Conservation (phyloP, 2,329 filamentous ascomycete species). For the Pseudogymnoascus sp. region DNA sequence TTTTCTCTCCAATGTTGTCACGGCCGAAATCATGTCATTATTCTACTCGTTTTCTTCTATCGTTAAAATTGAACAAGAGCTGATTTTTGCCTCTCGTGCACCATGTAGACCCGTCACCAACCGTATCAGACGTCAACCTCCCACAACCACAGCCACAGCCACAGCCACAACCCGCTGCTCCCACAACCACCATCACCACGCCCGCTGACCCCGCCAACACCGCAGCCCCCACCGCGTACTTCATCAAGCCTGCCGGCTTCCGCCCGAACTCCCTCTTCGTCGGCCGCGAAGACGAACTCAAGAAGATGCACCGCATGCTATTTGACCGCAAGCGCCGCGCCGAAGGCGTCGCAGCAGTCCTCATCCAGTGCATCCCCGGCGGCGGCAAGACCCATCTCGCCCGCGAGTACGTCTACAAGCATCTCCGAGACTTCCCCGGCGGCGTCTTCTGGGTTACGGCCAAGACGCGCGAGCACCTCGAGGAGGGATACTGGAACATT, state of each 20-base stretch:
- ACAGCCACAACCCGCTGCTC: too few relatives aligned
- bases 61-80: slow-evolving; percentile 19
- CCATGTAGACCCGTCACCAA: slow-evolving; percentile 25
- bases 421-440: slow-evolving; percentile 51
- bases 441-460: slow-evolving; percentile 64
- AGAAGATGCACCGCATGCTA: slow-evolving; percentile 49
- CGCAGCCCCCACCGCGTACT: slow-evolving; percentile 20
- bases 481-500: slow-evolving; percentile 58
- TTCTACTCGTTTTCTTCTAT: slow-evolving; percentile 12
- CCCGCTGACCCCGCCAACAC: slow-evolving; percentile 11
- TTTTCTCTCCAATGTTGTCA: too few relatives aligned
- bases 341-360: slow-evolving; percentile 52
- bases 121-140: slow-evolving; percentile 22
- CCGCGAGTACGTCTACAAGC: slow-evolving; percentile 56
- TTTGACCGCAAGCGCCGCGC: slow-evolving; percentile 47
- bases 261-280: slow-evolving; percentile 56
- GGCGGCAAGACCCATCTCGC: slow-evolving; percentile 63
- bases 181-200: too few relatives aligned
- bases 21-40: not conserved
- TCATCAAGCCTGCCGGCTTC: slow-evolving; percentile 46
- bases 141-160: slow-evolving; percentile 18
- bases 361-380: slow-evolving; percentile 57
- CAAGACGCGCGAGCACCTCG: slow-evolving; percentile 49
- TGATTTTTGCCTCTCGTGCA: slow-evolving; percentile 25
- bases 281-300: slow-evolving; percentile 51